Base-by-base conservation (phyloP, 2,329 filamentous ascomycete species). In the Fusarium sp. region DNA sequence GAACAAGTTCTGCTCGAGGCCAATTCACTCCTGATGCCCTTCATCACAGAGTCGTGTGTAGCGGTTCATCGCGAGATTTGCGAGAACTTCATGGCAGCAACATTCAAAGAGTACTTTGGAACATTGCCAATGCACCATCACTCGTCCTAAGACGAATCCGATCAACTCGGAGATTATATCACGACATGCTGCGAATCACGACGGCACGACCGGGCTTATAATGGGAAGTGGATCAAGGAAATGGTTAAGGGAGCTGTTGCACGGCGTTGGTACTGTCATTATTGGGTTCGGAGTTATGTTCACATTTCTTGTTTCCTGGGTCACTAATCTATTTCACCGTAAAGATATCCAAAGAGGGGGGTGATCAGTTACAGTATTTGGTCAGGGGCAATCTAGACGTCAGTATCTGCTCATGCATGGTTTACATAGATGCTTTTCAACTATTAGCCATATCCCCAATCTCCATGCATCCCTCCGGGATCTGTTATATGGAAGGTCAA, bases 1-100 rank as follows among this genome's bases (percentile, higher is more conserved):
- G 79, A 80, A 72, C 72, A 74, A 23, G 66, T 77, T 42, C 64
- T 74, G 20, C 72, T 80, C 45, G 78, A 80, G 63, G 72, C 75
- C 23, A 80, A 78, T 60, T 75, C 75, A 20, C 67, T 80, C 28
- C 61, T 80, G 47, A 80, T 80, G 78, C 77, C 78, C 6, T 78
- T 80, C 47, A 78, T 80, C 30, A 66, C 70, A 42, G 73, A 75
- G 27, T 71, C 74, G 30, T 76, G 77, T 55, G 62, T 74, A 50
- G 47, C 68, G 20, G 74, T 78, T 6, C 79, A 80, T 43, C 73
- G 71, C 16, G 72, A 76, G 10, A 70, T 80, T 40, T 74, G 75
- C 57, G 64, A 69, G 53, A 78, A 76, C 61, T 65, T 80, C 55
- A 69, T 80, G 27, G 64, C 78, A 18, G 75, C 79, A 57, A 73